Percentiles rank a stretch among this genome's conserved stretches.
Evolutionary conservation across 140 eudicot species (phyloP).

Genomic region (Oenanthe javanica): DNA sequence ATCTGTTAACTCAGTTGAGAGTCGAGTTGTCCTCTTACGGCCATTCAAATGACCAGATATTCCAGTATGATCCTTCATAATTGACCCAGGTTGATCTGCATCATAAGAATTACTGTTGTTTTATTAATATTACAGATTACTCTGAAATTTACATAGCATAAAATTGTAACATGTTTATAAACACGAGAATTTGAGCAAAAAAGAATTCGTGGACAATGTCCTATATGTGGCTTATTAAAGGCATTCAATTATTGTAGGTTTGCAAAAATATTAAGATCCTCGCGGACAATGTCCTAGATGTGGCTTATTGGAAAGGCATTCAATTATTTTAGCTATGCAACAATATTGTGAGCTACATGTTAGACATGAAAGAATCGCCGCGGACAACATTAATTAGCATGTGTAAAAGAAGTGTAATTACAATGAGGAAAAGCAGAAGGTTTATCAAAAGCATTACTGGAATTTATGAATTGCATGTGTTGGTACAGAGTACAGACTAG

Average conservation of each 20-base stretch:
- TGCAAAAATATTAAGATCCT: too few species aligned
- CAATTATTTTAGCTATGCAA: too few species aligned
- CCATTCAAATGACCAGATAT: background rate
- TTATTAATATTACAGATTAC: background rate
- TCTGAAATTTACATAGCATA: too few species aligned
- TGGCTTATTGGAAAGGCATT: too few species aligned
- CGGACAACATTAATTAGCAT: background rate
- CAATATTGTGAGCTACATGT: background rate
- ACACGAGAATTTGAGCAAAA: background rate
- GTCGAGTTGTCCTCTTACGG: slow-evolving; percentile 14
- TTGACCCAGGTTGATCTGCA: slow-evolving; percentile 37
- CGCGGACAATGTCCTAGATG: too few species aligned
- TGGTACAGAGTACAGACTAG: slow-evolving; percentile 39
- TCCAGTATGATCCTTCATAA: slow-evolving; percentile 38
- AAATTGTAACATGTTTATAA: too few species aligned
- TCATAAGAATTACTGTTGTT: slow-evolving; percentile 33
- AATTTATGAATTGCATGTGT: slow-evolving; percentile 21
- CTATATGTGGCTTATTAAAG: too few species aligned
- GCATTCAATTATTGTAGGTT: too few species aligned
- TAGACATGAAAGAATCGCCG: background rate
- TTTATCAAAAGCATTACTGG: slow-evolving; percentile 21
- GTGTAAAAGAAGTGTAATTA: background rate
- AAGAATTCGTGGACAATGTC: background rate
- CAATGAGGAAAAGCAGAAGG: too few species aligned
- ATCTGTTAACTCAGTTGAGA: slow-evolving; percentile 28